Evolutionary conservation across 345 rosid species (phyloP).

Genomic region (Euclidium syriacum): DNA sequence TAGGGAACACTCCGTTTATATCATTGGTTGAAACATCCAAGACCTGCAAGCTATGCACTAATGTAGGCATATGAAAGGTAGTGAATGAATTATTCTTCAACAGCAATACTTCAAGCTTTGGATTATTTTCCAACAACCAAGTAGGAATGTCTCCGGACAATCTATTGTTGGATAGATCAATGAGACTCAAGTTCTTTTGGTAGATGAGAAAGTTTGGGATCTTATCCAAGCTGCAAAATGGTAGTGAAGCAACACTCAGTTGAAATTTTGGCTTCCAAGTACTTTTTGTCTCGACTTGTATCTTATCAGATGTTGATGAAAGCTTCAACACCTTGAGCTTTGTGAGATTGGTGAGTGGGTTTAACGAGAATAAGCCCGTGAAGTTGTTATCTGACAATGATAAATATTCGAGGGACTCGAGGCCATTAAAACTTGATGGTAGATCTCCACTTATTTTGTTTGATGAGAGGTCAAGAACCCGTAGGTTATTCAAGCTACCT

Average conservation of each 20-base stretch:
- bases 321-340: constrained; percentile 5
- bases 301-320: neutral
- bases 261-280: constrained; percentile 12
- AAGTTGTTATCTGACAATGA: neutral
- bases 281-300: constrained; percentile 3
- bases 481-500: neutral
- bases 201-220: neutral
- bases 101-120: neutral
- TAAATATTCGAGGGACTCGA: neutral
- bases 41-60: neutral
- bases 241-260: neutral
- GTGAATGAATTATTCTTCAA: neutral
- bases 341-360: neutral
- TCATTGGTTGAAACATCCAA: neutral
- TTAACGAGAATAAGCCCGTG: neutral
- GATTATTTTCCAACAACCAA: constrained; percentile 8
- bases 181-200: neutral
- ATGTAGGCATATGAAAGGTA: neutral
- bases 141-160: constrained; percentile 7
- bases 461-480: neutral
- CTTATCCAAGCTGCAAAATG: neutral
- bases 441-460: neutral
- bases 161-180: neutral
- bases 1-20: neutral
- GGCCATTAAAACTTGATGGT: neutral